phyloP scores from a whole-genome alignment of 176 grass and related monocot genomes.

The Alopecurus myosuroides region DNA sequence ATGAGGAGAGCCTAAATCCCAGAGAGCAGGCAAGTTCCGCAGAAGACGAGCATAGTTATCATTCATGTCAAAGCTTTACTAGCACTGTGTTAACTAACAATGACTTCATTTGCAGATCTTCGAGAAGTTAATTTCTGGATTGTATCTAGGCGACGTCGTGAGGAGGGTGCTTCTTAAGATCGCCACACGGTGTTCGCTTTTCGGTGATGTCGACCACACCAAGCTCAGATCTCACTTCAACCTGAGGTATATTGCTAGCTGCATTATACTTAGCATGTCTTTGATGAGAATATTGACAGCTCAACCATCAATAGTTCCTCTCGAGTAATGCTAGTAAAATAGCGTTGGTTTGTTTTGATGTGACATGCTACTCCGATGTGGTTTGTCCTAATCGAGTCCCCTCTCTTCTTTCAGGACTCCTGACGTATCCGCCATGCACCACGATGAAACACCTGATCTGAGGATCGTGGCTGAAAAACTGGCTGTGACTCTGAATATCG shows the following conservation, averaged over 20 bases:
- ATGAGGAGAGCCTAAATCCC: constrained; percentile 67
- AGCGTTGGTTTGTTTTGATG: background rate
- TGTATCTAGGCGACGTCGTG: constrained; percentile 87
- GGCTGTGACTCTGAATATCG: constrained; percentile 35
- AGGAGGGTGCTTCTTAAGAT: constrained; percentile 80
- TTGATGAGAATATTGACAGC: background rate
- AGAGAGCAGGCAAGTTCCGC: constrained; percentile 48
- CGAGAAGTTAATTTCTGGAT: constrained; percentile 79
- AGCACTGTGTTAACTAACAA: background rate
- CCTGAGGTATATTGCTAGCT: constrained; percentile 34
- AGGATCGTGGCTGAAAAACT: constrained; percentile 42
- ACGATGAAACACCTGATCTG: constrained; percentile 56
- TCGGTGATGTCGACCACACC: constrained; percentile 40
- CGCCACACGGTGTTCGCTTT: constrained; percentile 32
- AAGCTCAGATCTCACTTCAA: constrained; percentile 60
- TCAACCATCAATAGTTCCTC: background rate
- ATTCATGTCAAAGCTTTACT: background rate
- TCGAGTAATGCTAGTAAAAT: background rate
- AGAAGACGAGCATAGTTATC: background rate
- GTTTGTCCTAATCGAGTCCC: background rate
- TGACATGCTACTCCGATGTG: background rate
- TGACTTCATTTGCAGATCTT: constrained; percentile 42
- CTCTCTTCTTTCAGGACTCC: constrained; percentile 31
- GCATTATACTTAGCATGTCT: background rate
- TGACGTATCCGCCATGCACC: constrained; percentile 49